Base-by-base conservation (phyloP, 2,329 filamentous ascomycete genomes). In the Apiospora aurea region DNA sequence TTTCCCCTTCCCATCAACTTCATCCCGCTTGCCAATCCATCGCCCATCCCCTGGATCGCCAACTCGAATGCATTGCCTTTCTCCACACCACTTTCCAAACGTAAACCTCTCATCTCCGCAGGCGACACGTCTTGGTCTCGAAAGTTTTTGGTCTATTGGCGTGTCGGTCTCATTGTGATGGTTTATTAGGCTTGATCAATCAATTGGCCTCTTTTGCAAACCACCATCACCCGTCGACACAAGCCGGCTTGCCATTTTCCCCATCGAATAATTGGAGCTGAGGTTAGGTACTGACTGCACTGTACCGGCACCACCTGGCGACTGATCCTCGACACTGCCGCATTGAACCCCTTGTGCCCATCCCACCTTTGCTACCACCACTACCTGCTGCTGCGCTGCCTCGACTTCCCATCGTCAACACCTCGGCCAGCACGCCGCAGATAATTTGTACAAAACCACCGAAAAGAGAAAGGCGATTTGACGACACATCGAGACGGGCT, bases 1-100 rank as follows among this genome's bases (percentile, higher is more conserved):
- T 64, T 64, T 24, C 57, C 67, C 67, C 43, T 69, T 49, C 66
- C 66, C 41, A 47, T 68, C 43, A 46, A 47, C 67, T 49, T 34
- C 67, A 49, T 69, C 67, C 67, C 67, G 67, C 67, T 24, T 69
- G 67, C 67, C 67, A 46, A 49, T 68, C 53, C 53, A 61, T 61
- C 53, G 24, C n/a, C 18, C 57, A 64, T 69, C 68, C 68, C 68
- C 68, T 69, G 68, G 68, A 69, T 69, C 46, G 47, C 46, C 47
- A 51, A 51, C 68, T 41, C 41, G 47, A 68, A 69, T 69, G 68
- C 68, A 69, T 57, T 53, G 47, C 38, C 29, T n/a, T 69, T 69
- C 68, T 69, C 68, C 68, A 69, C 68, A 69, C 68, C 68, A 69
- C 68, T 51, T 69, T 51, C 46, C 68, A 51, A 69, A 41, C 68